These are phyloP conservation scores for Penicillium paneum DNA, from an alignment of 2,329 filamentous ascomycete genomes.

Conservation along the genomic window DNA sequence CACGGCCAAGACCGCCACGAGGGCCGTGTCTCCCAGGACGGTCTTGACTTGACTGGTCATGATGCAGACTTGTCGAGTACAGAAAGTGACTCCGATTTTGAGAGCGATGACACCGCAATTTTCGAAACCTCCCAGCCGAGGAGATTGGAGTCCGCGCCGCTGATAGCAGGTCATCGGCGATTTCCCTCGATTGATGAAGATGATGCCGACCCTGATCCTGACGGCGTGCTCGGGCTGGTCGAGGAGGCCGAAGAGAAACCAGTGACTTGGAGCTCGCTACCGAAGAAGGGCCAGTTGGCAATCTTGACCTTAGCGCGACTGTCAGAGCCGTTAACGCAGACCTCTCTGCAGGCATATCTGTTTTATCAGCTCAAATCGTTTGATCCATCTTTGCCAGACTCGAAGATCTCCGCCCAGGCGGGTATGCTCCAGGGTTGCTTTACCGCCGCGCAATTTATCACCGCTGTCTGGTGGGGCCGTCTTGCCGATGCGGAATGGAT, in stretches of 20 bases:
- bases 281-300: conserved; percentile 71
- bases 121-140: conserved; percentile 10
- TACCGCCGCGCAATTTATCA: conserved; percentile 76
- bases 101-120: conserved; percentile 21
- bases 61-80: conserved; percentile 3
- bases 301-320: conserved; percentile 75
- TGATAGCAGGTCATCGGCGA: conserved; percentile 10
- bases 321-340: conserved; percentile 78
- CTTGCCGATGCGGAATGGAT: conserved; percentile 62
- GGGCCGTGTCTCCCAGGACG: background rate
- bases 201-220: conserved; percentile 15
- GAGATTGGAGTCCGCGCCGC: conserved; percentile 13
- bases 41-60: background rate
- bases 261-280: conserved; percentile 69
- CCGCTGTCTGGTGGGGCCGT: conserved; percentile 77
- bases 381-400: conserved; percentile 55
- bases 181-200: conserved; percentile 18
- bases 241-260: conserved; percentile 37
- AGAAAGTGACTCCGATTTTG: conserved; percentile 14
- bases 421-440: conserved; percentile 77
- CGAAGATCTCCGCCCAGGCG: conserved; percentile 70
- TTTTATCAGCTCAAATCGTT: conserved; percentile 88
- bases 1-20: conserved; percentile 11
- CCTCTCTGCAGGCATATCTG: conserved; percentile 73
- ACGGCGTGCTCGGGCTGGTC: conserved; percentile 7